Base-by-base conservation (phyloP, 495 filamentous ascomycete species). In the Elaphomyces granulatus region DNA sequence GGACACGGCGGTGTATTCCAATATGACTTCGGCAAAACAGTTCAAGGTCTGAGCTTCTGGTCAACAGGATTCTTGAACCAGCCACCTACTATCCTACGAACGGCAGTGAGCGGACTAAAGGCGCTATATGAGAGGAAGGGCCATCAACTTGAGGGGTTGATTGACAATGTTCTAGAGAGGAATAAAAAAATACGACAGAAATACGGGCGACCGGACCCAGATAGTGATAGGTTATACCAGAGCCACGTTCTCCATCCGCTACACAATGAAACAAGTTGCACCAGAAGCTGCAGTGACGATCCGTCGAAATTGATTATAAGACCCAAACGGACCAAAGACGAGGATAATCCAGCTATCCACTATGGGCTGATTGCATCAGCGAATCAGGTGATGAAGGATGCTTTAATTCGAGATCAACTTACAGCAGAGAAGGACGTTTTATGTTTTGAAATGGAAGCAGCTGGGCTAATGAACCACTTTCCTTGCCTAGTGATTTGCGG, bases 1-100 rank as follows among this genome's bases (percentile, higher is more conserved):
- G 34, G 8, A 12, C 41, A 35, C 15, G 42, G 50, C 15, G 57
- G 55, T 0, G 57, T 53, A 0, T 28, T 63, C 2, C 57, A 60
- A 37, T 62, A 56, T 40, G 55, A 62, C 32, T 54, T 54, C 40
- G 66, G 65, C 2, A 69, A 66, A 34, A 46, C 47, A 6, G 6
- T 45, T 6, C 21, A 36, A 2, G 46, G 42, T n/a, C 49, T 46
- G 8, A 14, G 41, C 8, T 60, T 63, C 34, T 32, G 43, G 34
- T 50, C 44, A 9, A 67, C 54, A 9, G 55, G 59, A 1, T 36
- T 42, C 1, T 33, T 65, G 6, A 55, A 59, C 37, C 46, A 53
- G 26, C 60, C 59, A 30, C 58, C 56, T 15, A 31, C 28, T 3
- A 18, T 50, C 4, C 40, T 61, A 1, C 41, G 55, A 12, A 57